Evolutionary conservation across 352 stramenopile genomes (phyloP), one percentile per base, ranked within the genome.

Genomic region (Globisporangium nodosum): DNA sequence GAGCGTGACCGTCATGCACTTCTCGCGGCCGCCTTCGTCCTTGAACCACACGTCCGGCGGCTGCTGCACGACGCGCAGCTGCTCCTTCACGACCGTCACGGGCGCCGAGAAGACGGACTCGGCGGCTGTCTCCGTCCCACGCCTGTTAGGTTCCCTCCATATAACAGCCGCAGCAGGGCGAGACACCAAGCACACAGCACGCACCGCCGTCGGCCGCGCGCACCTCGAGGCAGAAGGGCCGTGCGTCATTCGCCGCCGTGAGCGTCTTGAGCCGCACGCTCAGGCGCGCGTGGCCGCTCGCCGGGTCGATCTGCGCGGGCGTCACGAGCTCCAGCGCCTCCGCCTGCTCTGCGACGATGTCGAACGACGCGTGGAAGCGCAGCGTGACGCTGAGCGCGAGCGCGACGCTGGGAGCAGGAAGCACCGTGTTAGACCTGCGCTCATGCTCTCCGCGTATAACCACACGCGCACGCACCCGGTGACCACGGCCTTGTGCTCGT

Each of bases 41-140:
- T 99, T 99, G 68, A 97, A 99, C 94, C 94, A 99, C 27, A 97
- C 81, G 35, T 96, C 79, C 3, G 87, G 88, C 0, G 88, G 86
- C 43, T 96, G 86, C 54, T 87, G 68, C n/a, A 81, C 68, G 42
- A 94, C 76, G 39, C 73, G 64, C 16, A 94, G 66, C 58, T 92
- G 90, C 66, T 94, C 84, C 63, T 88, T 87, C 18, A 92, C 74
- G 42, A 89, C 73, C 35, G 70, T 74, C 35, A 92, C 70, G 7
- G 82, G 69, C 5, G 78, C 55, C 9, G 79, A 90, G 50, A 86
- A 88, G 30, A 85, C 74, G 0, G 79, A 80, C 53, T 91, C 81
- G 37, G 80, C 69, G 46, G 81, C 72, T 52, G 64, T 65, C 3
- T 2, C 24, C 24, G 24, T 27, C 24, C 24, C 24, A 27, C 24